A percentile compares a stretch with the other conserved stretches of the same genome.
These are phyloP conservation scores for Pecoramyces ruminantium DNA, from an alignment of 192 early-diverging fungal species.

Conservation along the genomic window DNA sequence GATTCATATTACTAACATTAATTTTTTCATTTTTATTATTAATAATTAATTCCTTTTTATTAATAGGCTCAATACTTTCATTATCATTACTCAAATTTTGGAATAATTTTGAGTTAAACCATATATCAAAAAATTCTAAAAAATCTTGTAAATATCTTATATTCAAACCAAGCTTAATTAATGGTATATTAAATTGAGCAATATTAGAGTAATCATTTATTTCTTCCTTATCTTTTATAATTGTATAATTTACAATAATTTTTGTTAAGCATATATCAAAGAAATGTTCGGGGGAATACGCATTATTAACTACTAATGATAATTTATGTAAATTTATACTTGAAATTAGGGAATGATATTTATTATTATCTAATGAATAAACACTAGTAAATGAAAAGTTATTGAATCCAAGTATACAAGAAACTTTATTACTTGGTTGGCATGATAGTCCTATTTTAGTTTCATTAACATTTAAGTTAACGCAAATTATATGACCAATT, in stretches of 20 bases:
- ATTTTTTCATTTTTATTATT: no score
- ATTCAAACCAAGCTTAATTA: not conserved
- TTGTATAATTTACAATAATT: not conserved
- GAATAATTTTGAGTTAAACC: not conserved
- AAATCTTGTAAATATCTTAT: not conserved
- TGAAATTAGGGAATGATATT: not conserved
- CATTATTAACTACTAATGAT: not conserved
- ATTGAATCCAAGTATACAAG: not conserved
- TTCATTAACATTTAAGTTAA: not conserved
- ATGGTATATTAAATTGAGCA: not conserved
- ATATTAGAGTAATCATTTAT: not conserved
- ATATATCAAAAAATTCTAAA: not conserved
- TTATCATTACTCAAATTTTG: not conserved
- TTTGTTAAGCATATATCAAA: not conserved
- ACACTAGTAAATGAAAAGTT: not conserved
- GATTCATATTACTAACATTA: not conserved
- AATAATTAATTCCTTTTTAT: no score
- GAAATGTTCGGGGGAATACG: not conserved
- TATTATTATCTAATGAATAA: not conserved
- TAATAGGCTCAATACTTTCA: no score
- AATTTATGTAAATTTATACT: not conserved
- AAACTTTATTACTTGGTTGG: not conserved
- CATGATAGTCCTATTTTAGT: not conserved
- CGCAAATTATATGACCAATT: not conserved
- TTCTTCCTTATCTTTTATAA: not conserved